Percentiles rank a stretch among this genome's conserved stretches.
Evolutionary conservation across 345 rosid genomes (phyloP).

Genomic region (Clarkia xantiana): DNA sequence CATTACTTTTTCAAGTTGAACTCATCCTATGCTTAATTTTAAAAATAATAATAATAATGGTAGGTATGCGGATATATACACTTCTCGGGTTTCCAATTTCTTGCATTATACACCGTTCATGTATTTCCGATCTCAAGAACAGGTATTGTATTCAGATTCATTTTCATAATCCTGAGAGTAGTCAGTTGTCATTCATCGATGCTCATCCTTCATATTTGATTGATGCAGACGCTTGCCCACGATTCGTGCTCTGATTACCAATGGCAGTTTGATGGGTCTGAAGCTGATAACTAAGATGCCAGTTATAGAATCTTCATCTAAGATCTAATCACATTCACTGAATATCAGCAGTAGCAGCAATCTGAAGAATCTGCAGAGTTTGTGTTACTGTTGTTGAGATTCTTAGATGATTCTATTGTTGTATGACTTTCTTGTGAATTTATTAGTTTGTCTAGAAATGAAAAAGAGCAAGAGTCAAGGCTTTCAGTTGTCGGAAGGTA

Average conservation of each 20-base stretch:
- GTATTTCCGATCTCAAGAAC: slow-evolving; percentile 91
- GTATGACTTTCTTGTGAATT: too few relatives aligned
- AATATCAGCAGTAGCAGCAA: too few relatives aligned
- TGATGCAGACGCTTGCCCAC: slow-evolving; percentile 68
- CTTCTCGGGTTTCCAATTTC: slow-evolving; percentile 87
- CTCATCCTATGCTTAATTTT: background rate
- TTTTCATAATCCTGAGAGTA: background rate
- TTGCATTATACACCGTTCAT: slow-evolving; percentile 82
- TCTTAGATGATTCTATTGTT: too few relatives aligned
- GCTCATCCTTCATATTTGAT: background rate
- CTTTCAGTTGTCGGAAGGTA: too few relatives aligned
- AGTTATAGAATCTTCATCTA: too few relatives aligned
- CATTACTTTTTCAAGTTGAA: background rate
- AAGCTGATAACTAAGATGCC: background rate
- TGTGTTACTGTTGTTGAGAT: too few relatives aligned
- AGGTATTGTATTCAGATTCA: slow-evolving; percentile 55
- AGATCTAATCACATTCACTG: too few relatives aligned
- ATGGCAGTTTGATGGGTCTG: slow-evolving; percentile 18
- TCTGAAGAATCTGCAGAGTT: too few relatives aligned
- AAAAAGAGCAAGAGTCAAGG: too few relatives aligned
- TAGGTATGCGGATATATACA: slow-evolving; percentile 92
- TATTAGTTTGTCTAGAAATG: too few relatives aligned
- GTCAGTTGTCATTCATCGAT: slow-evolving; percentile 3
- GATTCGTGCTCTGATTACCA: slow-evolving; percentile 36
- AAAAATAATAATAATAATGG: too few relatives aligned